Conservation (phyloP, 768 basidiomycete species). For the Tylopilus sp. region DNA sequence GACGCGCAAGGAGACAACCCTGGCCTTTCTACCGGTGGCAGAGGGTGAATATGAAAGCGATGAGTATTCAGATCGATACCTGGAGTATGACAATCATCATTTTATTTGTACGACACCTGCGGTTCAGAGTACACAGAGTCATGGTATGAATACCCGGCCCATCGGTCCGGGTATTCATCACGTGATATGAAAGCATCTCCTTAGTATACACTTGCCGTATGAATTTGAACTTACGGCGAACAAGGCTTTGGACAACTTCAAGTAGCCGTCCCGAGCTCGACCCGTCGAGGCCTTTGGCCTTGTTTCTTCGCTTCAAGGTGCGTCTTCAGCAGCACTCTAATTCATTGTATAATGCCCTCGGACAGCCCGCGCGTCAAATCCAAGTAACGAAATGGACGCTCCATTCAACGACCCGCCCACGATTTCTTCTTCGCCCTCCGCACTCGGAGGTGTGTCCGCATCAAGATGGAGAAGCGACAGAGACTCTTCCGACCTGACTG, state of each 20-base stretch:
- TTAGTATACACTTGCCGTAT: neutral
- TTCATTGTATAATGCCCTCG: neutral
- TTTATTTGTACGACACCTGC: too few relatives aligned
- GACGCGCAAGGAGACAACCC: too few relatives aligned
- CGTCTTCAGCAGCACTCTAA: neutral
- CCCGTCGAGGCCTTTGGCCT: neutral
- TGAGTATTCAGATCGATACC: too few relatives aligned
- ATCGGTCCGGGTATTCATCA: slow-evolving; percentile 1
- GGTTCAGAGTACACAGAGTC: too few relatives aligned
- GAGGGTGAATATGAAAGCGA: too few relatives aligned
- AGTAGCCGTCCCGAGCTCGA: neutral
- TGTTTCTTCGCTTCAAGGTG: slow-evolving; percentile 11
- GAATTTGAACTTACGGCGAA: neutral
- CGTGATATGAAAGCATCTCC: slow-evolving; percentile 9
- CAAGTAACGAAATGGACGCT: slow-evolving; percentile 34
- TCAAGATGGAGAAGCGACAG: slow-evolving; percentile 33
- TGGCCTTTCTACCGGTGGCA: too few relatives aligned
- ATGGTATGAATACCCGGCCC: too few relatives aligned
- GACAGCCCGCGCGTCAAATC: slow-evolving; percentile 2
- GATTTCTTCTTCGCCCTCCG: slow-evolving; percentile 42
- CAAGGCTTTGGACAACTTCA: too few relatives aligned
- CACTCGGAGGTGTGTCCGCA: slow-evolving; percentile 39
- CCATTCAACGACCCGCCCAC: slow-evolving; percentile 32
- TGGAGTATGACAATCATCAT: too few relatives aligned
- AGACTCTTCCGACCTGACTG: slow-evolving; percentile 37